These are phyloP conservation scores for Backusella circina DNA, from an alignment of 192 early-diverging fungal genomes.

Conservation along the genomic window DNA sequence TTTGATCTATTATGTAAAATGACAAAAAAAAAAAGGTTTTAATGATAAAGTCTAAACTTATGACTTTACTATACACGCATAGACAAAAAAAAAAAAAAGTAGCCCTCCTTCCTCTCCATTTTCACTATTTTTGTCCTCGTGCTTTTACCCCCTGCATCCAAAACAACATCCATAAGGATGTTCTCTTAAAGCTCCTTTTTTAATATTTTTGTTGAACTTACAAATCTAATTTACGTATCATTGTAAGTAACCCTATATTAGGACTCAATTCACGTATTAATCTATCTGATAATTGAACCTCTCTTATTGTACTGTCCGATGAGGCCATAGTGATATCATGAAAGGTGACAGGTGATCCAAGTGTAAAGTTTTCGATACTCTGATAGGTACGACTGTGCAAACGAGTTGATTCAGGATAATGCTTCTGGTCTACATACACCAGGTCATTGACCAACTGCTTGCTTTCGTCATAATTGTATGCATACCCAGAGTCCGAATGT, in stretches of 20 bases:
- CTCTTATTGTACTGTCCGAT: not conserved
- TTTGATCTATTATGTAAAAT: slow-evolving; percentile 55
- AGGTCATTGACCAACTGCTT: slow-evolving; percentile 11
- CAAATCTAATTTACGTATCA: slow-evolving; percentile 66
- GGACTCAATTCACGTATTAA: slow-evolving; percentile 55
- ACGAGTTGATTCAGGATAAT: slow-evolving; percentile 14
- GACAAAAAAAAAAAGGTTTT: slow-evolving; percentile 9
- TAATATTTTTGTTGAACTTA: slow-evolving; percentile 41
- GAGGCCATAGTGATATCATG: not conserved
- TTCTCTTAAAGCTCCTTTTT: not conserved
- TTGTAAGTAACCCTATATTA: slow-evolving; percentile 61
- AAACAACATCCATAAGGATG: not conserved
- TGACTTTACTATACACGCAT: not conserved
- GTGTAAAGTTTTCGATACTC: not conserved
- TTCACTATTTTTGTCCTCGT: not conserved
- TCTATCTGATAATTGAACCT: slow-evolving; percentile 55
- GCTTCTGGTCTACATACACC: slow-evolving; percentile 9
- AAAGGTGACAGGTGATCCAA: not conserved
- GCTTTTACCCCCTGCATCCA: slow-evolving; percentile 4
- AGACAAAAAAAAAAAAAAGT: not conserved
- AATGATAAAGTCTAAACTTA: not conserved
- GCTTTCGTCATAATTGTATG: slow-evolving; percentile 7
- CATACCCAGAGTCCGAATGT: not conserved
- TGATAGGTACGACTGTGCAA: not conserved
- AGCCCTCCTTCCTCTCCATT: not conserved